Conservation (phyloP, 345 rosid species). For the Euphorbia tirucalli region DNA sequence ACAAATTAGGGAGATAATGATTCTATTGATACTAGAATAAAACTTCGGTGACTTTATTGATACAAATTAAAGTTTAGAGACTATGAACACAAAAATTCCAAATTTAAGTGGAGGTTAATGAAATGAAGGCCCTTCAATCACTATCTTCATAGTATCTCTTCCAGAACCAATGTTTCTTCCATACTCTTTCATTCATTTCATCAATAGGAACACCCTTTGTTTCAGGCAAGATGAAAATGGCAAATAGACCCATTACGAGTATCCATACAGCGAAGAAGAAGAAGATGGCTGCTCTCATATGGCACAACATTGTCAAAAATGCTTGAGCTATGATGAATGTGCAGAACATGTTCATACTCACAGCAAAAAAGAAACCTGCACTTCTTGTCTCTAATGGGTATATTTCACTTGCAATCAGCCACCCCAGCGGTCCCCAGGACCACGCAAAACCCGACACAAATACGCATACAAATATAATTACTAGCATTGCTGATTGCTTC, state of each 20-base stretch:
- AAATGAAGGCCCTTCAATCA: too few relatives aligned
- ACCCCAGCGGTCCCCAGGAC: constrained; percentile 80
- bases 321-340: constrained; percentile 62
- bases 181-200: constrained; percentile 51
- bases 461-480: constrained; percentile 39
- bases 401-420: constrained; percentile 65
- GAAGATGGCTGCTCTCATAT: constrained; percentile 42
- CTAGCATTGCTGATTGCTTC: constrained; percentile 21
- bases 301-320: constrained; percentile 52
- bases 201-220: constrained; percentile 61
- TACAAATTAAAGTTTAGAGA: too few relatives aligned
- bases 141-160: constrained; percentile 26
- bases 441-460: constrained; percentile 59
- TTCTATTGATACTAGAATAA: too few relatives aligned
- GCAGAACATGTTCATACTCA: constrained; percentile 49
- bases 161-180: constrained; percentile 72
- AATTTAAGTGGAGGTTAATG: too few relatives aligned
- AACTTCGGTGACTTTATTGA: too few relatives aligned
- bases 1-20: too few relatives aligned
- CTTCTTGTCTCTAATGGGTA: constrained; percentile 54
- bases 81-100: too few relatives aligned
- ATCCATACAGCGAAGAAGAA: constrained; percentile 59
- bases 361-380: constrained; percentile 56
- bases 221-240: constrained; percentile 46
- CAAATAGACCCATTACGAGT: constrained; percentile 31